Percentiles rank a stretch among this genome's conserved stretches.
Evolutionary conservation across 352 stramenopile species (phyloP).

Genomic region (Phytopythium ostracodes): DNA sequence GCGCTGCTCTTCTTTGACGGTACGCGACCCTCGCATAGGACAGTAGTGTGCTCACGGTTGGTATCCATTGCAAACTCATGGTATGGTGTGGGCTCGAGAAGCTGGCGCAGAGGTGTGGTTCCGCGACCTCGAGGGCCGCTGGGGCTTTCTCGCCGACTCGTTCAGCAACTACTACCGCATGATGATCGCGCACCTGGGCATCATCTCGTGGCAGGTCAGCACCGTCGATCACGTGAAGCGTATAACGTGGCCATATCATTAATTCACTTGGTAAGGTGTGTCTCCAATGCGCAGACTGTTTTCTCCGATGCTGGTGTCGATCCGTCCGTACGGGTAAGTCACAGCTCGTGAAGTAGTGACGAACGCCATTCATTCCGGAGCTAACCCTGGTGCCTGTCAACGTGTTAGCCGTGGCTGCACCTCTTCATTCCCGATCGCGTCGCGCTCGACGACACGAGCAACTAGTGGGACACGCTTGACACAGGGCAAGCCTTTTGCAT

Average conservation of each 20-base stretch:
- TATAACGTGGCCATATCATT: background rate
- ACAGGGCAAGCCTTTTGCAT: background rate
- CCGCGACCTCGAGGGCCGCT: slow-evolving; percentile 42
- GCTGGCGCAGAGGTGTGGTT: slow-evolving; percentile 63
- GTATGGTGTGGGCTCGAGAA: slow-evolving; percentile 8
- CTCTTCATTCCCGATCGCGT: slow-evolving; percentile 73
- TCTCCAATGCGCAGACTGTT: slow-evolving; percentile 24
- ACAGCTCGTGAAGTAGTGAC: background rate
- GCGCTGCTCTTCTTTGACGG: slow-evolving; percentile 37
- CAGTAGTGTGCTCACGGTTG: slow-evolving; percentile 13
- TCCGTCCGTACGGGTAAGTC: slow-evolving; percentile 33
- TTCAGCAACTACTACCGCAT: slow-evolving; percentile 82
- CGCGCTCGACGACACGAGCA: slow-evolving; percentile 33
- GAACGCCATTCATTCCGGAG: too few relatives aligned
- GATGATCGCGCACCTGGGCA: slow-evolving; percentile 72
- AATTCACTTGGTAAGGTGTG: background rate
- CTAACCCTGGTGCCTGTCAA: background rate
- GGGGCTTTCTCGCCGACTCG: slow-evolving; percentile 64
- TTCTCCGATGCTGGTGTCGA: slow-evolving; percentile 63
- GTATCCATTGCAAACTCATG: background rate
- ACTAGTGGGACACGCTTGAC: background rate
- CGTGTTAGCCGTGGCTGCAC: slow-evolving; percentile 62
- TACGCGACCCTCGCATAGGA: too few relatives aligned
- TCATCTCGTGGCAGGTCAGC: slow-evolving; percentile 71
- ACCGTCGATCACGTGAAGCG: too few relatives aligned